Percentiles rank a stretch among this genome's conserved stretches.
These are phyloP conservation scores for Sarocladium strictum DNA, from an alignment of 2,329 filamentous ascomycete species.

Conservation along the genomic window DNA sequence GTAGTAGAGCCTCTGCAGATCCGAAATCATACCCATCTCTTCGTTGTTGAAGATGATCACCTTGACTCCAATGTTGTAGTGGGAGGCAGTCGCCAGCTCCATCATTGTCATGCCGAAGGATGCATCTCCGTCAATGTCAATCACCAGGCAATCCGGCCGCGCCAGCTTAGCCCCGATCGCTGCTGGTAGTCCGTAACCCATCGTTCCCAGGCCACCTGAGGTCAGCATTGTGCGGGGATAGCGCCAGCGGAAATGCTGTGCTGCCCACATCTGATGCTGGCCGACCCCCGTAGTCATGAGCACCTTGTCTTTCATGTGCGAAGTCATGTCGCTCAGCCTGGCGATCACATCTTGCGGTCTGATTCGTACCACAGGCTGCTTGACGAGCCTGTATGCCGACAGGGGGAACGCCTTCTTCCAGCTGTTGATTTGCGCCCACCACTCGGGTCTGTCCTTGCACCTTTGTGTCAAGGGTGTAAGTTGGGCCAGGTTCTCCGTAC, in stretches of 20 bases:
- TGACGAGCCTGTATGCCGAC: constrained; percentile 70
- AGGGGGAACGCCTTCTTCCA: constrained; percentile 94
- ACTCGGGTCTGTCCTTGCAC: constrained; percentile 62
- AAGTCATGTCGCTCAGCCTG: constrained; percentile 79
- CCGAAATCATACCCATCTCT: constrained; percentile 97
- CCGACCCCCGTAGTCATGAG: constrained; percentile 92
- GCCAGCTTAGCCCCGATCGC: constrained; percentile 91
- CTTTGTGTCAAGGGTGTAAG: not conserved
- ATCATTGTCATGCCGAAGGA: constrained; percentile 98
- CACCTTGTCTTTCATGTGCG: constrained; percentile 72
- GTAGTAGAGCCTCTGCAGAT: constrained; percentile 98
- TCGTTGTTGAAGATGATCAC: constrained; percentile 92
- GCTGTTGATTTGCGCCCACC: constrained; percentile 81
- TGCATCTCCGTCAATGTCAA: constrained; percentile 95
- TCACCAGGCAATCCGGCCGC: constrained; percentile 69
- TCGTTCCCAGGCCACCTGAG: constrained; percentile 80
- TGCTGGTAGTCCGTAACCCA: constrained; percentile 91
- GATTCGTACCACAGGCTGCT: constrained; percentile 68
- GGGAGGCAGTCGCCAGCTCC: constrained; percentile 84
- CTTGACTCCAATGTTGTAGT: constrained; percentile 97
- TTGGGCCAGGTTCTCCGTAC: not conserved
- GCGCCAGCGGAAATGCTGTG: constrained; percentile 94
- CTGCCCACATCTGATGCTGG: constrained; percentile 97
- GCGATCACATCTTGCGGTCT: constrained; percentile 93
- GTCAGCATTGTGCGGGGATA: constrained; percentile 91